Percentiles rank a stretch among this genome's conserved stretches.
Conservation (phyloP, 257 asterid species). For the Echites panduratus region DNA sequence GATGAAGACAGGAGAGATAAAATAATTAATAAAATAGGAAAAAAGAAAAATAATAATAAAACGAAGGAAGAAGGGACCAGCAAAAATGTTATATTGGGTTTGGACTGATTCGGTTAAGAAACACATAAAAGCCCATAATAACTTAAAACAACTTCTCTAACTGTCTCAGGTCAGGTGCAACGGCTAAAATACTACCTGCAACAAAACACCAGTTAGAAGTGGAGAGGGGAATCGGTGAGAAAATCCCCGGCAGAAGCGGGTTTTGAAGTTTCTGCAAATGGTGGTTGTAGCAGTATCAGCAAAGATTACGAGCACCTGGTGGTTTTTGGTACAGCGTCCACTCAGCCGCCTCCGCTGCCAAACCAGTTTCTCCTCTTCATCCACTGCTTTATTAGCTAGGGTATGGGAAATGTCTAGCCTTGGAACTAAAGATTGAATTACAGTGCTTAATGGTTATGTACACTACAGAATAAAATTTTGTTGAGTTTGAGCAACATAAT, state of each 20-base stretch:
- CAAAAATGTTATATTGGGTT: too few relatives aligned
- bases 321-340: constrained; percentile 10
- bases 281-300: background rate
- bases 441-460: background rate
- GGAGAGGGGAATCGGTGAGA: too few relatives aligned
- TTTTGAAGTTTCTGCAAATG: background rate
- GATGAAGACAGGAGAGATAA: too few relatives aligned
- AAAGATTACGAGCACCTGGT: constrained; percentile 18
- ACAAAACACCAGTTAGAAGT: too few relatives aligned
- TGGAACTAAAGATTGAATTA: background rate
- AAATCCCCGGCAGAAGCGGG: background rate
- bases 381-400: constrained; percentile 12
- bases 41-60: too few relatives aligned
- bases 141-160: too few relatives aligned
- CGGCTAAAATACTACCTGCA: too few relatives aligned
- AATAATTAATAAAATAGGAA: too few relatives aligned
- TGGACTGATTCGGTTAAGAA: too few relatives aligned
- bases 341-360: constrained; percentile 11
- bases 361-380: constrained; percentile 13
- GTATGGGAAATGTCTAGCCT: background rate
- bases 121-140: too few relatives aligned
- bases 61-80: too few relatives aligned
- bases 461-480: background rate
- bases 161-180: too few relatives aligned
- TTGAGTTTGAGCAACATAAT: background rate